A percentile compares a stretch with the other conserved stretches of the same genome.
Evolutionary conservation across 2,329 filamentous ascomycete species (phyloP).

Genomic region (Clathrospora elynae): DNA sequence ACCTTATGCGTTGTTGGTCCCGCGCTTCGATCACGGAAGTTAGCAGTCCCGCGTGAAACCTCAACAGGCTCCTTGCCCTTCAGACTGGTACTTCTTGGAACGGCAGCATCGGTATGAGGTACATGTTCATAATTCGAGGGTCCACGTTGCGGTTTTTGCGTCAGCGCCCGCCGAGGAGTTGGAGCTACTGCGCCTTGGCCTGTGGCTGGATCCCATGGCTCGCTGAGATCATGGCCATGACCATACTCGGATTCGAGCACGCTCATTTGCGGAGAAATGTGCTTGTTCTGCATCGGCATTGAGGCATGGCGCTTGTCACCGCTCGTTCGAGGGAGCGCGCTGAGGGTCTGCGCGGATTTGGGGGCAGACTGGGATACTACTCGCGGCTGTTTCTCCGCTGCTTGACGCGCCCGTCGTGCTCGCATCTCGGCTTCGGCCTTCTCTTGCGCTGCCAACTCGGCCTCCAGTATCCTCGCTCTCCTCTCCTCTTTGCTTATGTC

Average conservation of each 20-base stretch:
- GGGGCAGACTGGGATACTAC: slow-evolving; percentile 37
- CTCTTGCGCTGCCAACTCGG: slow-evolving; percentile 74
- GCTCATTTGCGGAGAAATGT: slow-evolving; percentile 30
- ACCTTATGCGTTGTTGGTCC: slow-evolving; percentile 25
- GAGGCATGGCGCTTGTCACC: slow-evolving; percentile 42
- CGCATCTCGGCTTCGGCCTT: slow-evolving; percentile 53
- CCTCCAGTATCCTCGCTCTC: slow-evolving; percentile 79
- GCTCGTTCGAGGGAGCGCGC: slow-evolving; percentile 19
- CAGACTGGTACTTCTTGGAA: slow-evolving; percentile 31
- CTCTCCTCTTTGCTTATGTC: slow-evolving; percentile 97
- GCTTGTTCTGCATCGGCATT: slow-evolving; percentile 34
- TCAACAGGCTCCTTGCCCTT: slow-evolving; percentile 44
- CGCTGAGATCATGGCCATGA: slow-evolving; percentile 38
- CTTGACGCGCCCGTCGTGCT: slow-evolving; percentile 40
- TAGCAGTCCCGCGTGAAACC: slow-evolving; percentile 32
- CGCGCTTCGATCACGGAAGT: slow-evolving; percentile 39
- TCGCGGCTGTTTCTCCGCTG: slow-evolving; percentile 39
- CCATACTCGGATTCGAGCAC: slow-evolving; percentile 38
- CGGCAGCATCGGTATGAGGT: slow-evolving; percentile 22
- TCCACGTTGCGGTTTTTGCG: slow-evolving; percentile 31
- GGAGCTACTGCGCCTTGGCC: slow-evolving; percentile 23
- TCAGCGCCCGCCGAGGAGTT: slow-evolving; percentile 21
- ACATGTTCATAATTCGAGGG: slow-evolving; percentile 16
- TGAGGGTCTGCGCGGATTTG: slow-evolving; percentile 14
- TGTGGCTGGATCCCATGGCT: slow-evolving; percentile 45